These are phyloP conservation scores for Backusella mclennaniae DNA, from an alignment of 192 early-diverging fungal genomes.

Conservation along the genomic window DNA sequence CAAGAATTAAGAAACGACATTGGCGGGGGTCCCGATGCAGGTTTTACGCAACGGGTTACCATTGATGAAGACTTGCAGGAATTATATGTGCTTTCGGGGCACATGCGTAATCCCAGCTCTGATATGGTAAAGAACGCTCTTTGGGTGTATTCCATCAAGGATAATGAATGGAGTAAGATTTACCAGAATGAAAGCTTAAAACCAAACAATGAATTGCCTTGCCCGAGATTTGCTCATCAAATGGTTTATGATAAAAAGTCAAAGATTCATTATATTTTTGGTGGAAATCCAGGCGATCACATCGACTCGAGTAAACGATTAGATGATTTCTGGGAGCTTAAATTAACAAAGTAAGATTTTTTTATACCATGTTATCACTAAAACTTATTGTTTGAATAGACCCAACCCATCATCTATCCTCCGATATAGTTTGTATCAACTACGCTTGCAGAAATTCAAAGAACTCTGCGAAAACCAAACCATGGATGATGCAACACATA, in stretches of 20 bases:
- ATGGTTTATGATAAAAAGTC: conserved; percentile 77
- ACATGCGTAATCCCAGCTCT: conserved; percentile 58
- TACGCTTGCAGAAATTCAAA: conserved; percentile 78
- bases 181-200: conserved; percentile 60
- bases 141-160: conserved; percentile 69
- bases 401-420: conserved; percentile 69
- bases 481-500: conserved; percentile 31
- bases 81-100: conserved; percentile 80
- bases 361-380: neutral
- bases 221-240: conserved; percentile 91
- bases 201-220: conserved; percentile 42
- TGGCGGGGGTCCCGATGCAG: conserved; percentile 74
- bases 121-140: conserved; percentile 73
- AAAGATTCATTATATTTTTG: conserved; percentile 86
- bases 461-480: conserved; percentile 62
- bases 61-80: conserved; percentile 78
- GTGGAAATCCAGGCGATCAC: conserved; percentile 85
- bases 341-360: conserved; percentile 55
- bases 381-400: conserved; percentile 13
- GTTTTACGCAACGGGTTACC: conserved; percentile 82
- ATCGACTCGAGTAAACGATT: conserved; percentile 60
- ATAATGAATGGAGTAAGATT: conserved; percentile 58
- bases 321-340: conserved; percentile 84
- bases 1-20: conserved; percentile 54
- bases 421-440: conserved; percentile 67